Conservation (phyloP, 345 rosid species). For the Melaleuca quinquenervia region DNA sequence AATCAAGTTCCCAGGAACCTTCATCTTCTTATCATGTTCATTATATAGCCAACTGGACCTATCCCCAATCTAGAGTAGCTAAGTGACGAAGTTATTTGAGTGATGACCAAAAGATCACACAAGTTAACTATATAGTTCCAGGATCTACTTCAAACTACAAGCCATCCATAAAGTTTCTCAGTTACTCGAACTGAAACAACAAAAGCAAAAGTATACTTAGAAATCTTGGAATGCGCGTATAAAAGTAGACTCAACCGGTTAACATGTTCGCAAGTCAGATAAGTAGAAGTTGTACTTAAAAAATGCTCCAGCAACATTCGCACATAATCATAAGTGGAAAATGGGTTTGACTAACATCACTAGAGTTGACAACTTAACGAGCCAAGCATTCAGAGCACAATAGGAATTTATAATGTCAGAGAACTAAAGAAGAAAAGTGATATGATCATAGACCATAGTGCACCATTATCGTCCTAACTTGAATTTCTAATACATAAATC, state of each 20-base stretch:
- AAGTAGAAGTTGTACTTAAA: background rate
- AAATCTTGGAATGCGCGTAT: background rate
- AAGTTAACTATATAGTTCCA: background rate
- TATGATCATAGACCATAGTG: background rate
- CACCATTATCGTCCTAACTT: background rate
- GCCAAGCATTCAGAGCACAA: background rate
- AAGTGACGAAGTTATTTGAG: background rate
- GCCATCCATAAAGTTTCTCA: background rate
- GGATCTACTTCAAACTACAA: background rate
- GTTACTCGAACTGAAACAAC: too few species aligned
- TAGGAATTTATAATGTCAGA: background rate
- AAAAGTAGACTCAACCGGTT: background rate
- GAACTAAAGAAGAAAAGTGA: background rate
- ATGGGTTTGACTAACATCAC: background rate
- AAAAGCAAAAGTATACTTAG: too few species aligned
- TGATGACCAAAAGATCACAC: background rate
- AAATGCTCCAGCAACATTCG: background rate
- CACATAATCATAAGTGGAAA: background rate
- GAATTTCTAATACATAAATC: background rate
- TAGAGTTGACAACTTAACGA: background rate
- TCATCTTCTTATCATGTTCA: background rate
- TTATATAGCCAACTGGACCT: background rate
- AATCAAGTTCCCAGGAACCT: background rate
- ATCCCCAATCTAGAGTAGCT: background rate
- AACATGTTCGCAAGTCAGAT: background rate